A percentile compares a stretch with the other conserved stretches of the same genome.
These are phyloP conservation scores for Mrakia frigida DNA, from an alignment of 768 basidiomycete genomes.

Conservation along the genomic window DNA sequence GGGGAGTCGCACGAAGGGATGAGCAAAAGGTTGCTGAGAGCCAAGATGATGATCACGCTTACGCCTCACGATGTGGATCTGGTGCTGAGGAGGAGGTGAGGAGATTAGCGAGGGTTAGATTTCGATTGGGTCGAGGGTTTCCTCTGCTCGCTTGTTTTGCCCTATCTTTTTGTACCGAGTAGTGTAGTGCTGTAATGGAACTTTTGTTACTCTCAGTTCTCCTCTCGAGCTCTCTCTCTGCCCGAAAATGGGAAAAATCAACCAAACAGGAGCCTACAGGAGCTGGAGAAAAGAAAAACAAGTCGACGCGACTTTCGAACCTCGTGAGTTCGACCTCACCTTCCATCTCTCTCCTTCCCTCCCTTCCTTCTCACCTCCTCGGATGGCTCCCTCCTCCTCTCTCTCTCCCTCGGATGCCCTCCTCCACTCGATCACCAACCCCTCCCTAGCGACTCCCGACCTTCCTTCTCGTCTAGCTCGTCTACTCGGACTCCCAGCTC, in stretches of 20 bases:
- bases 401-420: not conserved
- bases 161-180: too few species aligned
- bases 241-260: too few species aligned
- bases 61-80: constrained; percentile 24
- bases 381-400: not conserved
- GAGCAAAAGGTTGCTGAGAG: constrained; percentile 5
- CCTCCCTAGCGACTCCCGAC: not conserved
- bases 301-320: not conserved
- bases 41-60: not conserved
- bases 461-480: not conserved
- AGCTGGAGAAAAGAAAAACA: not conserved
- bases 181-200: too few species aligned
- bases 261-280: too few species aligned
- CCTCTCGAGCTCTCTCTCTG: too few species aligned
- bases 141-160: too few species aligned
- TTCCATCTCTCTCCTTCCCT: not conserved
- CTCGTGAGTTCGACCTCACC: not conserved
- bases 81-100: constrained; percentile 10
- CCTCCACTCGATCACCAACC: constrained; percentile 12
- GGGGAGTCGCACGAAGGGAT: constrained; percentile 7
- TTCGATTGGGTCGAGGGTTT: not conserved
- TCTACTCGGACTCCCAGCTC: not conserved
- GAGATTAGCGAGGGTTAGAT: not conserved
- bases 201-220: too few species aligned
- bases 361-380: not conserved